Base-by-base conservation (phyloP, 495 filamentous ascomycete genomes). In the Aspergillus nanangensis region DNA sequence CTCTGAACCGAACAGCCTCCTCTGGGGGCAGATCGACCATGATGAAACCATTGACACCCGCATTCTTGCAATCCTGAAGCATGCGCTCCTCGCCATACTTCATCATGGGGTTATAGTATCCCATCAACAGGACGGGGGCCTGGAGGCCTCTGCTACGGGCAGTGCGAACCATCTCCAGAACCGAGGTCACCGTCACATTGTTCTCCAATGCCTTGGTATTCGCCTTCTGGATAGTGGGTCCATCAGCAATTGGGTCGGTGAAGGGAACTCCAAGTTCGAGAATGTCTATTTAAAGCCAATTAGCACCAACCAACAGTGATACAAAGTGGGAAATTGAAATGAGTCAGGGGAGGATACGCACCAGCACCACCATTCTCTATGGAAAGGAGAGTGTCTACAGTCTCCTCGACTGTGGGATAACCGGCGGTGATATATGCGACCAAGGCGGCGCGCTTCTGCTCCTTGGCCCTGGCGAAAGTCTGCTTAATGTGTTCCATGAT, bases 371-470 rank as follows among this genome's bases (percentile, higher is more conserved):
- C 94, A 62, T 83, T 86, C 70, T 98, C 87, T 81, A 97, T 83
- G 24, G 81, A 87, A 33, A 97, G 68, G 57, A 99, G 65, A 49
- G 96, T 82, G 63, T 90, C 81, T 32, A 88, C 82, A 1, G 89
- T 90, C 56, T 87, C 82, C 50, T 85, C 83, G 15, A 81, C 72
- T n/a, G 79, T 88, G 4, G 94, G 93, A 60, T 86, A 99, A 22
- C 93, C 93, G 40, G 92, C 93, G 13, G 93, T 97, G 55, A 96
- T 86, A 75, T 99, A 99, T 24, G 91, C 90, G 43, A 99, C 88
- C 38, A 99, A 75, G 38, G 93, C 92, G 24, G 76, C 67, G 50
- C 69, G 75, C 48, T 72, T 67, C 47, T 78, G 64, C 57, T 81
- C 79, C 73, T 89, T 93, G 78, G 90, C 95, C 76, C 81, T 83